These are phyloP conservation scores for Ascochyta koolunga DNA, from an alignment of 2,329 filamentous ascomycete species.

Conservation along the genomic window DNA sequence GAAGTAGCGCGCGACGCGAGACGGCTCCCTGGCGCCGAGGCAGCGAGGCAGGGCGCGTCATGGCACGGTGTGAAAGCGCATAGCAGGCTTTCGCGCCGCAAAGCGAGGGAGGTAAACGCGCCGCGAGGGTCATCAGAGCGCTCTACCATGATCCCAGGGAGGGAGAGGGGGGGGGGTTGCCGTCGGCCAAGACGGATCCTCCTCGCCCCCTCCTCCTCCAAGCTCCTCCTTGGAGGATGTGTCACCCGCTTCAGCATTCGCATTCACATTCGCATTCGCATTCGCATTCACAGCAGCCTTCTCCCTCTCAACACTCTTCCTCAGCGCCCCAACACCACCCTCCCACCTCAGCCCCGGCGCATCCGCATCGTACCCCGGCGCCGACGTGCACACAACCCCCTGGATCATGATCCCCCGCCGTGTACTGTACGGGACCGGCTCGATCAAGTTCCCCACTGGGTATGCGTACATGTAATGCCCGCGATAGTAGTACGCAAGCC, in stretches of 20 bases:
- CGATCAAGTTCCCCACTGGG: slow-evolving; percentile 23
- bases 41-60: slow-evolving; percentile 28
- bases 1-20: slow-evolving; percentile 19
- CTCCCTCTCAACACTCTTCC: slow-evolving; percentile 7
- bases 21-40: slow-evolving; percentile 34
- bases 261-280: too few species aligned
- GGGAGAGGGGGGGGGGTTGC: background rate
- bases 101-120: background rate
- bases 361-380: slow-evolving; percentile 16
- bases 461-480: slow-evolving; percentile 38
- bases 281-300: background rate
- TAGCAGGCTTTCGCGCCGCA: background rate
- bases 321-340: slow-evolving; percentile 18
- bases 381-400: slow-evolving; percentile 7
- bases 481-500: slow-evolving; percentile 39
- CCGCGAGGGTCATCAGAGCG: background rate
- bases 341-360: slow-evolving; percentile 15
- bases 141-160: background rate
- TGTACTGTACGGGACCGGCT: slow-evolving; percentile 28
- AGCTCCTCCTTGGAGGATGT: background rate
- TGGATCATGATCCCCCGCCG: slow-evolving; percentile 26
- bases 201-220: too few species aligned
- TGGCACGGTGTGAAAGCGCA: slow-evolving; percentile 28
- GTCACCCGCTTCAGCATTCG: too few species aligned
- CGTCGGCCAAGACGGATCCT: too few species aligned